Percentiles rank a stretch among this genome's conserved stretches.
These are phyloP conservation scores for Penicillium hesseltinei DNA, from an alignment of 2,329 filamentous ascomycete species.

Conservation along the genomic window DNA sequence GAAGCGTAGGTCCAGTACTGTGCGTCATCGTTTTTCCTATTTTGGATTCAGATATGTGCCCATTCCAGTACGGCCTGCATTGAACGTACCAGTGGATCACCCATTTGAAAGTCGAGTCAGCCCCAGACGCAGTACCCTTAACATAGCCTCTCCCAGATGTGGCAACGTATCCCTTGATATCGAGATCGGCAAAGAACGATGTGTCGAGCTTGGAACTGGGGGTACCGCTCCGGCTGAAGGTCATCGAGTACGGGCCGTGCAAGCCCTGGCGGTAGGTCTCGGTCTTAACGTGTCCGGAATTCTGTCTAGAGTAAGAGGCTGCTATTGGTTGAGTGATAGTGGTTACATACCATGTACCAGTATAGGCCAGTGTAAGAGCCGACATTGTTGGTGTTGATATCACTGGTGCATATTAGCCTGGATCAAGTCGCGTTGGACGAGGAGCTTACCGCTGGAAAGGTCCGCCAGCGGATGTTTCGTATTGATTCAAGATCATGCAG, in stretches of 20 bases:
- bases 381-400: conserved; percentile 65
- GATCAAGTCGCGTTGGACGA: not conserved
- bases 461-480: conserved; percentile 63
- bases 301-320: conserved; percentile 37
- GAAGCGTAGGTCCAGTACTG: conserved; percentile 65
- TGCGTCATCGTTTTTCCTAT: conserved; percentile 54
- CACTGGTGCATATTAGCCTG: conserved; percentile 35
- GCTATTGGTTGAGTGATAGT: not conserved
- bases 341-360: conserved; percentile 57
- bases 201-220: conserved; percentile 54
- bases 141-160: conserved; percentile 58
- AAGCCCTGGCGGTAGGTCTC: conserved; percentile 62
- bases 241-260: conserved; percentile 64
- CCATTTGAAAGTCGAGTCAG: conserved; percentile 51
- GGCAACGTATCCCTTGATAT: conserved; percentile 58
- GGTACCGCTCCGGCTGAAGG: conserved; percentile 59
- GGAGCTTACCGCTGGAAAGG: conserved; percentile 57
- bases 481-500: conserved; percentile 58
- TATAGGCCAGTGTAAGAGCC: conserved; percentile 59
- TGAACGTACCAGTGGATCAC: conserved; percentile 60
- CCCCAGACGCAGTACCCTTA: conserved; percentile 59
- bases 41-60: not conserved
- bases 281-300: conserved; percentile 63
- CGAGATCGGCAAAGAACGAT: conserved; percentile 59
- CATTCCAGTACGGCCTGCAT: not conserved